Conservation (phyloP, 257 asterid species). For the Jasminum sambac region DNA sequence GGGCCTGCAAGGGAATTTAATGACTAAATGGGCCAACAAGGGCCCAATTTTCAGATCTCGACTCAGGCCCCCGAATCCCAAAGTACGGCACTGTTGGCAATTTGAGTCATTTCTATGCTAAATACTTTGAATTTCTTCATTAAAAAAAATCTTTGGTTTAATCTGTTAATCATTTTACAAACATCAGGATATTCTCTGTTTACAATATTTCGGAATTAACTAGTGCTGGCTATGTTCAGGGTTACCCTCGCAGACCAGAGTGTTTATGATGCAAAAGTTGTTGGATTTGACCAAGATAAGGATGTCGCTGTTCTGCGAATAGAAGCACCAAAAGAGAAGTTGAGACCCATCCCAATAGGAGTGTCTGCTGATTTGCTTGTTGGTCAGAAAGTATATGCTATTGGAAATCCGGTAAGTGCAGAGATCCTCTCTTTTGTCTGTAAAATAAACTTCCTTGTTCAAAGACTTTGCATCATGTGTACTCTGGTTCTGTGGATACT, state of each 20-base stretch:
- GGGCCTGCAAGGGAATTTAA: too few species aligned
- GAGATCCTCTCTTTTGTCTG: background rate
- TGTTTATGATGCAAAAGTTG: slow-evolving; percentile 82
- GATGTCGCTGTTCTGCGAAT: slow-evolving; percentile 90
- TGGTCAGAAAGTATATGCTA: slow-evolving; percentile 96
- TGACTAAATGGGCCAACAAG: too few species aligned
- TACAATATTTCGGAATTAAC: slow-evolving; percentile 14
- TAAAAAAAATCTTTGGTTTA: background rate
- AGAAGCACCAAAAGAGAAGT: slow-evolving; percentile 72
- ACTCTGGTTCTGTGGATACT: background rate
- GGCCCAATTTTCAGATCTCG: too few species aligned
- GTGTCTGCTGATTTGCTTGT: slow-evolving; percentile 93
- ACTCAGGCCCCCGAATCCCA: too few species aligned
- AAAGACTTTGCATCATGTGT: background rate
- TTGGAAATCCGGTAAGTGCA: slow-evolving; percentile 89
- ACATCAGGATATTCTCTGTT: slow-evolving; percentile 11
- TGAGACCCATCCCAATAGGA: slow-evolving; percentile 91
- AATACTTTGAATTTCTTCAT: background rate
- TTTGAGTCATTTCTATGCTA: background rate
- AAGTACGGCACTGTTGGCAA: too few species aligned
- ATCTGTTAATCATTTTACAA: background rate
- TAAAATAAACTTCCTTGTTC: slow-evolving; percentile 18
- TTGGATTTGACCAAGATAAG: slow-evolving; percentile 98
- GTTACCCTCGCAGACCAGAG: slow-evolving; percentile 89
- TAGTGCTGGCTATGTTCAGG: slow-evolving; percentile 46